phyloP scores from a whole-genome alignment of 208 protist genomes.

The Acanthamoeba royreba region DNA sequence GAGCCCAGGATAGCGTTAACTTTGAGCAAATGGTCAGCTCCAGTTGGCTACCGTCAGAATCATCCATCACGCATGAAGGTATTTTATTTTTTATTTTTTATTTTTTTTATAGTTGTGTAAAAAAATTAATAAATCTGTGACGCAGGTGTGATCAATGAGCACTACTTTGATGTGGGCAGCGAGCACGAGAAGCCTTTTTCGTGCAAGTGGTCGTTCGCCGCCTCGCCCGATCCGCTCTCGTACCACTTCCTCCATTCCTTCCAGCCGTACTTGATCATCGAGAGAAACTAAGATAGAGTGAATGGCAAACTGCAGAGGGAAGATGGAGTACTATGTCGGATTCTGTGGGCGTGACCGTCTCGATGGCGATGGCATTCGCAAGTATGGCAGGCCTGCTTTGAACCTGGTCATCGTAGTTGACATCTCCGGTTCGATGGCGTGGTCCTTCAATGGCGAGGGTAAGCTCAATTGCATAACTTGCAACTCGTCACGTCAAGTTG shows the following conservation, averaged over 20 bases:
- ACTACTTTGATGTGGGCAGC: background rate
- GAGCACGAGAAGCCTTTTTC: background rate
- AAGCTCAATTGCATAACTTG: background rate
- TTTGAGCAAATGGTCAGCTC: background rate
- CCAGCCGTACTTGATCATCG: no score
- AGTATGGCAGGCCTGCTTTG: background rate
- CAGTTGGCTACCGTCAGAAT: background rate
- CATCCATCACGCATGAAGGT: background rate
- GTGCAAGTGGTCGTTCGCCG: background rate
- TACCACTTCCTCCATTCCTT: background rate
- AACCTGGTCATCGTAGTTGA: background rate
- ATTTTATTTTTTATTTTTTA: no score
- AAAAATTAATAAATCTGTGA: no score
- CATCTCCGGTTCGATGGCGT: background rate
- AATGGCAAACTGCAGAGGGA: no score
- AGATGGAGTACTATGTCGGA: background rate
- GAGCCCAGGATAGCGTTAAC: background rate
- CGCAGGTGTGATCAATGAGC: background rate
- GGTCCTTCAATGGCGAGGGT: background rate
- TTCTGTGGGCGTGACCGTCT: background rate
- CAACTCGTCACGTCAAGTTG: background rate
- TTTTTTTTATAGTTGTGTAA: no score
- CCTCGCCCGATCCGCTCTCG: background rate
- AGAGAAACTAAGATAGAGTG: no score
- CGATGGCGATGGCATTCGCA: background rate